Evolutionary conservation across 352 stramenopile genomes (phyloP).

Genomic region (Phytopythium mirpurense): DNA sequence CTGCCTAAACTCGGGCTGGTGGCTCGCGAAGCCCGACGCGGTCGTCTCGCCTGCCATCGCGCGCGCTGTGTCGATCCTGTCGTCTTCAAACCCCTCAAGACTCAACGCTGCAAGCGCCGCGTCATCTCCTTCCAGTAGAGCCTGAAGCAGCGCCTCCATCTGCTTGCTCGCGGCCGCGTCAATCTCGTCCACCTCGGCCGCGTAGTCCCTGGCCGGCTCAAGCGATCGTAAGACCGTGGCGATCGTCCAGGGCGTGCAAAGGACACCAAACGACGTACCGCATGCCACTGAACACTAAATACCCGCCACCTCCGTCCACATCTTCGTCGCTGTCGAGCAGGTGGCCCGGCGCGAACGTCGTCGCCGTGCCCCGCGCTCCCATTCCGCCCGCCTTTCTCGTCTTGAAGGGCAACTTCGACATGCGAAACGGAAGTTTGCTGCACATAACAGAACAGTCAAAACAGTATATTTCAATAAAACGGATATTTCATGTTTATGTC

Average conservation of each 20-base stretch:
- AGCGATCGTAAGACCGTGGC: background rate
- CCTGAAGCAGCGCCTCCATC: conserved; percentile 7
- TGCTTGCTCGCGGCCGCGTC: conserved; percentile 9
- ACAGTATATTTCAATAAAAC: too few relatives aligned
- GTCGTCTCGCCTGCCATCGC: background rate
- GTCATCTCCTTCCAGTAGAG: background rate
- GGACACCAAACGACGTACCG: background rate
- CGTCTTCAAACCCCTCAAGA: conserved; percentile 5
- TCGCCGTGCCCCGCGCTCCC: background rate
- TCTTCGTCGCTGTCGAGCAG: background rate
- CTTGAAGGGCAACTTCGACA: background rate
- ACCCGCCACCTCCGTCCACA: background rate
- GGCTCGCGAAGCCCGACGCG: conserved; percentile 33
- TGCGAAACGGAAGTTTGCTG: background rate
- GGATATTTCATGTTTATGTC: too few relatives aligned
- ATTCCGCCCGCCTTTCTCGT: too few relatives aligned
- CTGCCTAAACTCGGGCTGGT: conserved; percentile 35
- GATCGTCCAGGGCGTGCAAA: background rate
- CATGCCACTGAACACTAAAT: background rate
- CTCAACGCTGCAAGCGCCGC: background rate
- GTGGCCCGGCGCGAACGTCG: background rate
- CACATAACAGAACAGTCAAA: too few relatives aligned
- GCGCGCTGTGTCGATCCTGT: conserved; percentile 1
- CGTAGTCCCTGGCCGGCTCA: conserved; percentile 1
- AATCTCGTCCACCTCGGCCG: conserved; percentile 8